Base-by-base conservation (phyloP, 805 yeast genomes). In the Metschnikowia picachoensis region DNA sequence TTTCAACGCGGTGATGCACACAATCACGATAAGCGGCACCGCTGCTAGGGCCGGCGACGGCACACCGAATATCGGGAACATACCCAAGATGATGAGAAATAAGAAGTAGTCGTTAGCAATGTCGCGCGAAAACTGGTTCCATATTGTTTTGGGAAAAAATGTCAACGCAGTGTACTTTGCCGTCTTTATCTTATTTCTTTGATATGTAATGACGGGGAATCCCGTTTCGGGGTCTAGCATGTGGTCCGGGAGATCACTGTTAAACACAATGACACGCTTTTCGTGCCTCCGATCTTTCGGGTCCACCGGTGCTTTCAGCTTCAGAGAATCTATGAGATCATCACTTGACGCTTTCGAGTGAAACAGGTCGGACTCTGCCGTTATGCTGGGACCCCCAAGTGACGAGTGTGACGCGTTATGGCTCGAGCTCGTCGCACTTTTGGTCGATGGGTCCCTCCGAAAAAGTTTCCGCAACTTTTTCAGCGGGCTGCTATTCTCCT, bases 21-120 rank as follows among this genome's bases (percentile, higher is more conserved):
- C 90, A 69, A 86, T 85, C 46, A 86, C 91, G 61, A 85, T 83
- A 60, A 86, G 77, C 3, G 95, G 95, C 30, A 85, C 91, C 2
- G 90, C 87, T 16, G 86, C 84, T 58, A 86, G 68, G 1, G 81
- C 92, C 1, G 94, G 90, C 48, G 72, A 73, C 30, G 78, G 73
- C 16, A 84, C 90, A 39, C 95, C 95, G 60, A 86, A 86, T 38
- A 86, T 79, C n/a, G 58, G 53, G 46, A 61, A 61, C 7, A 72
- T 69, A 11, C 85, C 84, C 51, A 80, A 61, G 30, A 80, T 78
- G 47, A 77, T 75, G 56, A 79, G 66, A 15, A 78, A 53, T 53
- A 80, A 66, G 68, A 80, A 80, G 59, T 80, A 80, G n/a, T 68
- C 55, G 60, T 80, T 80, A 43, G 86, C 86, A 48, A 79, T 74